These are phyloP conservation scores for Mrakia hoshinonis DNA, from an alignment of 768 basidiomycete species.

Conservation along the genomic window DNA sequence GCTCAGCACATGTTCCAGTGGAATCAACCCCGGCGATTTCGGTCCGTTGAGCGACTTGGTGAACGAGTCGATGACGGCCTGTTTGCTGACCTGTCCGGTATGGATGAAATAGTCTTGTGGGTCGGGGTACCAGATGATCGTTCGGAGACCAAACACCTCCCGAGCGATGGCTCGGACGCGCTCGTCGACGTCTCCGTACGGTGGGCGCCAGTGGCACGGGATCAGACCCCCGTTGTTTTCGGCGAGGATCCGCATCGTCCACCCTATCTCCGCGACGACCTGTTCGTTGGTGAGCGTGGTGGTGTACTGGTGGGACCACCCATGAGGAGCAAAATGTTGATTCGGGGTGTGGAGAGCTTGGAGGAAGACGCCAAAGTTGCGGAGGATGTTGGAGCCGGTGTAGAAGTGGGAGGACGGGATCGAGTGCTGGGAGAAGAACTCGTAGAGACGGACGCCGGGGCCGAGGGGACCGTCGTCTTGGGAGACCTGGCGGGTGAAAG, in stretches of 20 bases:
- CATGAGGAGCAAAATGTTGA: slow-evolving; percentile 19
- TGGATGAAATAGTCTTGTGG: slow-evolving; percentile 44
- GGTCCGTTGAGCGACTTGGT: slow-evolving; percentile 35
- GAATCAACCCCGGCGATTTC: slow-evolving; percentile 67
- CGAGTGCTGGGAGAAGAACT: slow-evolving; percentile 58
- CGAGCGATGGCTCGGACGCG: slow-evolving; percentile 76
- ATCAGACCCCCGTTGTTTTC: slow-evolving; percentile 68
- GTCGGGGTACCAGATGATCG: slow-evolving; percentile 70
- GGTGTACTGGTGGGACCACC: slow-evolving; percentile 31
- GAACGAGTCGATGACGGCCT: not conserved
- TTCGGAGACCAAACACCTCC: slow-evolving; percentile 73
- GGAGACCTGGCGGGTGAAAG: slow-evolving; percentile 46
- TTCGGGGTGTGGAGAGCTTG: not conserved
- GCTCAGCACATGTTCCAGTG: slow-evolving; percentile 75
- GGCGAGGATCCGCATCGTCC: slow-evolving; percentile 55
- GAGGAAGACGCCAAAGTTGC: slow-evolving; percentile 39
- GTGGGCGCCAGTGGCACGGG: slow-evolving; percentile 57
- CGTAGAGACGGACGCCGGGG: slow-evolving; percentile 47
- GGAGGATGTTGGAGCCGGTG: slow-evolving; percentile 68
- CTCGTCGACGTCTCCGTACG: slow-evolving; percentile 47
- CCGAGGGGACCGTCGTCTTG: slow-evolving; percentile 75
- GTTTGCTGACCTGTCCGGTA: not conserved
- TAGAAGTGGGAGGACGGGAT: slow-evolving; percentile 44
- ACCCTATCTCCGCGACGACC: slow-evolving; percentile 51
- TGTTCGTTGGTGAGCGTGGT: slow-evolving; percentile 52